Conservation (phyloP, 2,329 filamentous ascomycete species). For the Raffaelea arxii region DNA sequence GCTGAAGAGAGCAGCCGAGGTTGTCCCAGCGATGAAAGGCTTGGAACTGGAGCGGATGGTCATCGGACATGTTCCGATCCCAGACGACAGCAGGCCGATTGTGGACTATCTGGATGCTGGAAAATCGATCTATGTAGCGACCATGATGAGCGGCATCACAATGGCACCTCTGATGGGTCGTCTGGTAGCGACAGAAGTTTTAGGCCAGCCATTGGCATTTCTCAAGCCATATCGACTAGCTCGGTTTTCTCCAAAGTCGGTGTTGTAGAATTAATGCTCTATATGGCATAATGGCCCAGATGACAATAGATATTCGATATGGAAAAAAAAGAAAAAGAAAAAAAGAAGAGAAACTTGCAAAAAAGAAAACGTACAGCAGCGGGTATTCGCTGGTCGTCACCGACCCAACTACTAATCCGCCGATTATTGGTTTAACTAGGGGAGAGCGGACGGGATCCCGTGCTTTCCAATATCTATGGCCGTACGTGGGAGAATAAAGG, state of each 20-base stretch:
- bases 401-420: too few relatives aligned
- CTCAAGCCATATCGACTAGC: background rate
- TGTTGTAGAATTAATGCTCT: background rate
- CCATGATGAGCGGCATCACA: slow-evolving; percentile 1
- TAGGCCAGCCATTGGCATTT: background rate
- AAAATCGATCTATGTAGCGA: background rate
- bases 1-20: background rate
- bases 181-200: background rate
- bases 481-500: too few relatives aligned
- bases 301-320: too few relatives aligned
- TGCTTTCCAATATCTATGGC: too few relatives aligned
- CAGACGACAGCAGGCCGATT: background rate
- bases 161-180: background rate
- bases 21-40: background rate
- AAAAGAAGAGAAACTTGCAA: too few relatives aligned
- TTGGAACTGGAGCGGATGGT: background rate
- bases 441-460: too few relatives aligned
- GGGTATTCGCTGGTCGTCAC: too few relatives aligned
- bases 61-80: background rate
- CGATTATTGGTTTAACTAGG: too few relatives aligned
- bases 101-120: background rate
- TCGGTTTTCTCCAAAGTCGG: background rate
- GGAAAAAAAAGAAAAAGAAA: too few relatives aligned
- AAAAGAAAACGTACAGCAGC: too few relatives aligned
- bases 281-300: too few relatives aligned